Evolutionary conservation across 768 basidiomycete genomes (phyloP).

Genomic region (Hortiboletus campestris): DNA sequence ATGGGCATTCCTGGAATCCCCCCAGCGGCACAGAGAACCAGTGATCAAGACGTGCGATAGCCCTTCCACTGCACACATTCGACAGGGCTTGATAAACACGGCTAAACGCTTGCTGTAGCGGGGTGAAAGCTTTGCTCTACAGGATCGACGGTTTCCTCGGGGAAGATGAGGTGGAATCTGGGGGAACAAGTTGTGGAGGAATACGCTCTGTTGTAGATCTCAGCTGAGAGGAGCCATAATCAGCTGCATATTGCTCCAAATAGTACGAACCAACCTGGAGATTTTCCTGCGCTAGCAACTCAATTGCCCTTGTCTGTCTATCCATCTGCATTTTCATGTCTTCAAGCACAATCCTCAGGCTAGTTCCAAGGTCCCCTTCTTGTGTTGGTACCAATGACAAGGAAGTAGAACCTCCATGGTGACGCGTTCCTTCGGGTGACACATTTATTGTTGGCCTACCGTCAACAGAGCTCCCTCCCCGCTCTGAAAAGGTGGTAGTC

Average conservation of each 20-base stretch:
- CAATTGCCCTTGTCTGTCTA: slow-evolving; percentile 44
- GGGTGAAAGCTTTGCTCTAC: neutral
- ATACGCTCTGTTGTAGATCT: slow-evolving; percentile 15
- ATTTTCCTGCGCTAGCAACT: slow-evolving; percentile 46
- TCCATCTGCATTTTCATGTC: slow-evolving; percentile 51
- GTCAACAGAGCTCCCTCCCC: slow-evolving; percentile 4
- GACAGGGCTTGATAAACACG: neutral
- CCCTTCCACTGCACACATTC: neutral
- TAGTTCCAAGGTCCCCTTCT: slow-evolving; percentile 22
- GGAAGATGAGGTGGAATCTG: slow-evolving; percentile 15
- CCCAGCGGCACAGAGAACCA: neutral
- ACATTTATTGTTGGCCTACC: slow-evolving; percentile 1
- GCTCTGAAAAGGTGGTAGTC: slow-evolving; percentile 12
- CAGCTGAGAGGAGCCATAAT: slow-evolving; percentile 9
- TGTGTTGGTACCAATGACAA: slow-evolving; percentile 13
- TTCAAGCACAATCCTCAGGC: slow-evolving; percentile 37
- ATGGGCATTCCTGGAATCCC: neutral
- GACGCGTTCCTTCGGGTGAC: slow-evolving; percentile 15
- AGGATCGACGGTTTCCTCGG: slow-evolving; percentile 14
- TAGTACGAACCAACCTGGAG: slow-evolving; percentile 35
- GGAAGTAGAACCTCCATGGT: slow-evolving; percentile 9
- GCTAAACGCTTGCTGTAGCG: neutral
- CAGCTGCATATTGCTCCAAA: slow-evolving; percentile 1
- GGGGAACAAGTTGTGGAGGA: slow-evolving; percentile 8
- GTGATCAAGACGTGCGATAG: neutral